These are phyloP conservation scores for Penicillium psychrosexuale DNA, from an alignment of 2,329 filamentous ascomycete species.

Conservation along the genomic window DNA sequence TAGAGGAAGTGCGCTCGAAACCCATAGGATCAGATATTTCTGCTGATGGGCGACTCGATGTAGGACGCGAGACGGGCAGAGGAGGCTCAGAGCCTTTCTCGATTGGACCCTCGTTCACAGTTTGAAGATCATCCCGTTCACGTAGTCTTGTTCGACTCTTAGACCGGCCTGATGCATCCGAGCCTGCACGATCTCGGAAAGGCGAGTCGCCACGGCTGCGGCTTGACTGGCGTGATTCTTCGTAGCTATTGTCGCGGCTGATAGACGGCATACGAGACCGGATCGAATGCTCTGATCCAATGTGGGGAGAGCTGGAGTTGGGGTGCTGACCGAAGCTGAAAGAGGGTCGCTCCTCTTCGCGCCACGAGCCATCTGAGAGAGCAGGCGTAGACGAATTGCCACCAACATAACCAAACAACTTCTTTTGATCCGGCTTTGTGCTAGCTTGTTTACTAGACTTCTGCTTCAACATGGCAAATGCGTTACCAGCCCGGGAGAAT, in stretches of 20 bases:
- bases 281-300: conserved; percentile 29
- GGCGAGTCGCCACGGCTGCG: conserved; percentile 38
- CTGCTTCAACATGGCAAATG: conserved; percentile 46
- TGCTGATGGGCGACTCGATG: conserved; percentile 38
- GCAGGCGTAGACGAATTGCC: conserved; percentile 39
- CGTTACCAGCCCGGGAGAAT: conserved; percentile 36
- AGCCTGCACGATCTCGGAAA: conserved; percentile 53
- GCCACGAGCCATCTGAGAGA: conserved; percentile 34
- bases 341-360: conserved; percentile 35
- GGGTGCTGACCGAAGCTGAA: conserved; percentile 34
- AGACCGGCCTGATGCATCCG: conserved; percentile 53
- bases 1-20: conserved; percentile 40
- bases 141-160: conserved; percentile 53
- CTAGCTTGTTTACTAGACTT: conserved; percentile 37
- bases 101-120: conserved; percentile 48
- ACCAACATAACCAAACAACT: conserved; percentile 42
- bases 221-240: conserved; percentile 36
- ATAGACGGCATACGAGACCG: conserved; percentile 29
- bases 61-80: conserved; percentile 28
- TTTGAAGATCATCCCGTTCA: conserved; percentile 55
- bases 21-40: conserved; percentile 29
- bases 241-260: conserved; percentile 31
- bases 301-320: conserved; percentile 40
- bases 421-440: conserved; percentile 36
- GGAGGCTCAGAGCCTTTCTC: conserved; percentile 26